Evolutionary conservation across 257 asterid genomes (phyloP).

Genomic region (Ballota nigra): DNA sequence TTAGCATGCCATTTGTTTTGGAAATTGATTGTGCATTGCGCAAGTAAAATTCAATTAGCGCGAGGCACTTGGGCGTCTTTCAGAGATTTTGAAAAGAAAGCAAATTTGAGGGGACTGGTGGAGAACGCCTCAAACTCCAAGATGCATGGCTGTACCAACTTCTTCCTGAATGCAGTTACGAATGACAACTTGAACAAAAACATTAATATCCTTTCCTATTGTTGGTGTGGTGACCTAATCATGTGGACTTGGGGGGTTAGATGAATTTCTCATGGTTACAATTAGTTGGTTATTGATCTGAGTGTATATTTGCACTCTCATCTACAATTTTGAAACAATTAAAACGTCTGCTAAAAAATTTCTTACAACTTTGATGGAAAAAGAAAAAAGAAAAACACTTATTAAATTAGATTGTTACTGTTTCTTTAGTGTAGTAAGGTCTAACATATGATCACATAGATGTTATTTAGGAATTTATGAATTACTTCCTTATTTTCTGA

Average conservation of each 20-base stretch:
- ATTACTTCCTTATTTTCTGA: background rate
- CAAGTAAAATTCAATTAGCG: conserved; percentile 55
- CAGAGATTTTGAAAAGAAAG: conserved; percentile 84
- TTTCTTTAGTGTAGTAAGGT: background rate
- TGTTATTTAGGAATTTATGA: background rate
- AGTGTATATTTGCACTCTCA: conserved; percentile 1
- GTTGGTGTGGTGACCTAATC: conserved; percentile 97
- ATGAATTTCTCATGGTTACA: conserved; percentile 11
- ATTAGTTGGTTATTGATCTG: background rate
- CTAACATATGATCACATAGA: background rate
- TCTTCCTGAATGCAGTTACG: conserved; percentile 49
- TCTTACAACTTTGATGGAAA: background rate
- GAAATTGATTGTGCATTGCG: conserved; percentile 32
- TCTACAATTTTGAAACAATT: background rate
- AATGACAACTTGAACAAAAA: conserved; percentile 56
- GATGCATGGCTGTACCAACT: conserved; percentile 80
- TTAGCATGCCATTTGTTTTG: conserved; percentile 7
- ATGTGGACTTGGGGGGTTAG: conserved; percentile 10
- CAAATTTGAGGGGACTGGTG: conserved; percentile 70
- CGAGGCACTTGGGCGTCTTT: conserved; percentile 59
- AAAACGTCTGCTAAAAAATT: background rate
- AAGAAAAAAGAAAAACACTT: background rate
- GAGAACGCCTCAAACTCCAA: conserved; percentile 69
- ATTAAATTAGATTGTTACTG: background rate
- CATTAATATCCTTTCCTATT: conserved; percentile 83